phyloP scores from a whole-genome alignment of 2,329 filamentous ascomycete genomes.

The Alternaria angustiovoidea region DNA sequence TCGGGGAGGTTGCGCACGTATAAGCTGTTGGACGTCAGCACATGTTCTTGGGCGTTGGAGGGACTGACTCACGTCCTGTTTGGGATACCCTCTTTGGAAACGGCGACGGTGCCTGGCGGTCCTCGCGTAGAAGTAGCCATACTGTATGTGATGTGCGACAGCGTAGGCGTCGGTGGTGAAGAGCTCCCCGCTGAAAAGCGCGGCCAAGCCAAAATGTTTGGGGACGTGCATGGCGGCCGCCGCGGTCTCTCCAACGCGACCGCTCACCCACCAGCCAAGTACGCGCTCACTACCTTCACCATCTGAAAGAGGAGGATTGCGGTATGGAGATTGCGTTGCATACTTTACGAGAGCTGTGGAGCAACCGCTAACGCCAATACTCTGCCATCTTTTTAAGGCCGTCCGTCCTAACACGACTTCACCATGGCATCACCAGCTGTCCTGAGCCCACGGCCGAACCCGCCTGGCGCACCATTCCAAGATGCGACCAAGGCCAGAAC shows the following conservation, averaged over 20 bases:
- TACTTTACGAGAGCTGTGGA: background rate
- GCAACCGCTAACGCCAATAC: background rate
- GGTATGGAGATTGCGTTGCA: conserved; percentile 11
- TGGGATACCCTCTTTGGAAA: conserved; percentile 30
- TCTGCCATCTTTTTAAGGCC: background rate
- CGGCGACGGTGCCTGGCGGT: conserved; percentile 32
- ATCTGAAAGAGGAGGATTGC: conserved; percentile 8
- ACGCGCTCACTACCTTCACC: background rate
- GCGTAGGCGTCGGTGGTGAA: conserved; percentile 21
- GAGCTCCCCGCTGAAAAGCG: conserved; percentile 40
- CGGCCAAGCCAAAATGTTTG: conserved; percentile 25
- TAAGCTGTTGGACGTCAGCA: conserved; percentile 63
- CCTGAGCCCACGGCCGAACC: conserved; percentile 40
- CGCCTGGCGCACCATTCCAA: conserved; percentile 24
- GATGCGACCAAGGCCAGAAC: conserved; percentile 40
- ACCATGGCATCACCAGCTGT: conserved; percentile 39
- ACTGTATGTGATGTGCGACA: conserved; percentile 12
- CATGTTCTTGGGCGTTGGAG: conserved; percentile 6
- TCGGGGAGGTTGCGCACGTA: conserved; percentile 90
- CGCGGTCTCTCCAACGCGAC: conserved; percentile 3
- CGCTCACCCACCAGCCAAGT: background rate
- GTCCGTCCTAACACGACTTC: background rate
- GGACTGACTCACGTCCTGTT: conserved; percentile 46
- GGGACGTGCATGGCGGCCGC: conserved; percentile 22
- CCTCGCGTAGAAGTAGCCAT: conserved; percentile 41